These are phyloP conservation scores for Cicer pinnatifidum DNA, from an alignment of 306 rosid genomes.

Conservation along the genomic window DNA sequence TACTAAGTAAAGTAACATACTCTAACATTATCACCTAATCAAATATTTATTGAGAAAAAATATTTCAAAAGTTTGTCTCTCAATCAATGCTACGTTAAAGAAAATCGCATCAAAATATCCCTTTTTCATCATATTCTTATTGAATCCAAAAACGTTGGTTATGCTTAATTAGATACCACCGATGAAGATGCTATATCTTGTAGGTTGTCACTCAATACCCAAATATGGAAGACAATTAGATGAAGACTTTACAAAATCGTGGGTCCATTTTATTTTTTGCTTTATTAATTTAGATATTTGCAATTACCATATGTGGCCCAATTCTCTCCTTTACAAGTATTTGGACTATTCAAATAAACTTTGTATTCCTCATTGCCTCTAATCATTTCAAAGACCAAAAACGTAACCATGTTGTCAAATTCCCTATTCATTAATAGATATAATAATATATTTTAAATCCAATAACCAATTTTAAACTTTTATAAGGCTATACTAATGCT, in stretches of 20 bases:
- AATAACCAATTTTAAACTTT: too few relatives aligned
- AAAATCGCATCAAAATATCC: slow-evolving; percentile 48
- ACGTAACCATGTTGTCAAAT: slow-evolving; percentile 47
- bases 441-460: too few relatives aligned
- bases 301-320: slow-evolving; percentile 56
- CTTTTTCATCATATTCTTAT: slow-evolving; percentile 51
- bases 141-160: slow-evolving; percentile 59
- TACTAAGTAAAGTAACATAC: too few relatives aligned
- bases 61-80: slow-evolving; percentile 2
- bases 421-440: slow-evolving; percentile 9
- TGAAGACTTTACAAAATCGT: slow-evolving; percentile 46
- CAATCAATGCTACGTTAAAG: not conserved
- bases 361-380: slow-evolving; percentile 50
- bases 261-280: slow-evolving; percentile 50
- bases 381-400: slow-evolving; percentile 65
- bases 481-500: too few relatives aligned
- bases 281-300: slow-evolving; percentile 44
- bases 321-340: slow-evolving; percentile 47
- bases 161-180: slow-evolving; percentile 49
- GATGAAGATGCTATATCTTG: slow-evolving; percentile 48
- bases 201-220: slow-evolving; percentile 49
- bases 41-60: too few relatives aligned
- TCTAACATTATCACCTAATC: too few relatives aligned
- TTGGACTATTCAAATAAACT: slow-evolving; percentile 54
- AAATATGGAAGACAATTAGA: slow-evolving; percentile 40